A percentile compares a stretch with the other conserved stretches of the same genome.
phyloP scores from a whole-genome alignment of 2,329 filamentous ascomycete genomes.

The Cadophora sp. region DNA sequence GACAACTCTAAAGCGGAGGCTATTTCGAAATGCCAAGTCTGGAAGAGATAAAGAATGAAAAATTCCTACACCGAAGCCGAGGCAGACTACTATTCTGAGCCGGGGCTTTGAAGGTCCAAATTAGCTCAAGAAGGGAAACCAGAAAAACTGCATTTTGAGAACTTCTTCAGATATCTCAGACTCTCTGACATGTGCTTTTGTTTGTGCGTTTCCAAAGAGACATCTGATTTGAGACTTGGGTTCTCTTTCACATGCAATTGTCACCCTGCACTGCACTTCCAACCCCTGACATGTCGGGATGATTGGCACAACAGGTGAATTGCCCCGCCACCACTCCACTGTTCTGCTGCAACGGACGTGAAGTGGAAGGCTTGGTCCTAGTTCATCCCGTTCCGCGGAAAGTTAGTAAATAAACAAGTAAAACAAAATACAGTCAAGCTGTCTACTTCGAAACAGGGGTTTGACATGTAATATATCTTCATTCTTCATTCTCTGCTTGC shows the following conservation, averaged over 20 bases:
- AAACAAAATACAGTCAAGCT: no score
- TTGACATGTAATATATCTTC: neutral
- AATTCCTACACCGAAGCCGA: neutral
- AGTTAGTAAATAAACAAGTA: conserved; percentile 6
- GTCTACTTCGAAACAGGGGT: neutral
- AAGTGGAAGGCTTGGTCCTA: conserved; percentile 3
- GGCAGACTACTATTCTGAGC: neutral
- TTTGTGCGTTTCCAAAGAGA: conserved; percentile 6
- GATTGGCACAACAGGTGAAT: conserved; percentile 13
- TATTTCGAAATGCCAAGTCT: neutral
- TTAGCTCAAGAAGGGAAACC: neutral
- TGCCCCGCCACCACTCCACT: conserved; percentile 13
- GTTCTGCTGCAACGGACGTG: conserved; percentile 2
- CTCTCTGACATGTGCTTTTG: conserved; percentile 12
- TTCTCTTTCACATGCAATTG: conserved; percentile 18
- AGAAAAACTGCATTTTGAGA: neutral
- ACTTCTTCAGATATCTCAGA: neutral
- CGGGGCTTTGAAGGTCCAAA: neutral
- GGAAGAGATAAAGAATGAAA: neutral
- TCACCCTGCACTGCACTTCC: neutral
- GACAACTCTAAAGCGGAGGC: neutral
- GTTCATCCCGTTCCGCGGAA: conserved; percentile 2
- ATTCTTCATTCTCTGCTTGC: neutral
- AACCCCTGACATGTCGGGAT: conserved; percentile 3
- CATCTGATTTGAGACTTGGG: neutral